These are phyloP conservation scores for Rhynchosporium secalis DNA, from an alignment of 2,329 filamentous ascomycete genomes.

Conservation along the genomic window DNA sequence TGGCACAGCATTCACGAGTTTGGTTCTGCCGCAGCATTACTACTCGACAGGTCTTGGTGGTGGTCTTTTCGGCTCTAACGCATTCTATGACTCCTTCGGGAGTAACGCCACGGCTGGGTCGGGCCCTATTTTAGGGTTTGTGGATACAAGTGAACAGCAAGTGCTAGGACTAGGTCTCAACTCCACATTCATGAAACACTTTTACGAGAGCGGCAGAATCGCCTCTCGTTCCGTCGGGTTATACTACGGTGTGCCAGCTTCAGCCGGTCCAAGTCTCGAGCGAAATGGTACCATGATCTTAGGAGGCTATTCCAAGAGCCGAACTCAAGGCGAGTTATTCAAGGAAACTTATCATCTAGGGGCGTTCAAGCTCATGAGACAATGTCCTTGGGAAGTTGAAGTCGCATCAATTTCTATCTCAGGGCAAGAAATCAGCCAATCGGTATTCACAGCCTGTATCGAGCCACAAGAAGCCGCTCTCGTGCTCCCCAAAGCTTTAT, in stretches of 20 bases:
- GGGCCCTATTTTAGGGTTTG: conserved; percentile 2
- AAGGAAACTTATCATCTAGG: conserved; percentile 15
- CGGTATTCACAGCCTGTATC: conserved; percentile 17
- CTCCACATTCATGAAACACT: conserved; percentile 16
- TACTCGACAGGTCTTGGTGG: not conserved
- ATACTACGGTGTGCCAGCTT: conserved; percentile 18
- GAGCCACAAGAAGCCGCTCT: conserved; percentile 19
- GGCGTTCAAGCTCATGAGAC: conserved; percentile 8
- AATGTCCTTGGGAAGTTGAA: conserved; percentile 20
- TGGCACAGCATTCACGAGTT: not conserved
- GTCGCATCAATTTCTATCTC: conserved; percentile 8
- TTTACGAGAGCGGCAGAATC: conserved; percentile 12
- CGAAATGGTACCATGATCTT: conserved; percentile 18
- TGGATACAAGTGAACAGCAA: conserved; percentile 12
- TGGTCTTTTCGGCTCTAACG: not conserved
- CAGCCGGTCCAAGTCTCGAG: conserved; percentile 2
- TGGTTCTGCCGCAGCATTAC: conserved; percentile 14
- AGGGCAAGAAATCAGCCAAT: not conserved
- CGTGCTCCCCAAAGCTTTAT: conserved; percentile 4
- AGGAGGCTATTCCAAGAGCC: conserved; percentile 17
- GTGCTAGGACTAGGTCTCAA: conserved; percentile 19
- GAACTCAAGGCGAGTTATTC: conserved; percentile 12
- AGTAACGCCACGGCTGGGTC: not conserved
- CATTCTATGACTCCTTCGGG: not conserved
- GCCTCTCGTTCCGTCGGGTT: conserved; percentile 16